Evolutionary conservation across 768 basidiomycete genomes (phyloP).

Genomic region (Lactarius evosmus): DNA sequence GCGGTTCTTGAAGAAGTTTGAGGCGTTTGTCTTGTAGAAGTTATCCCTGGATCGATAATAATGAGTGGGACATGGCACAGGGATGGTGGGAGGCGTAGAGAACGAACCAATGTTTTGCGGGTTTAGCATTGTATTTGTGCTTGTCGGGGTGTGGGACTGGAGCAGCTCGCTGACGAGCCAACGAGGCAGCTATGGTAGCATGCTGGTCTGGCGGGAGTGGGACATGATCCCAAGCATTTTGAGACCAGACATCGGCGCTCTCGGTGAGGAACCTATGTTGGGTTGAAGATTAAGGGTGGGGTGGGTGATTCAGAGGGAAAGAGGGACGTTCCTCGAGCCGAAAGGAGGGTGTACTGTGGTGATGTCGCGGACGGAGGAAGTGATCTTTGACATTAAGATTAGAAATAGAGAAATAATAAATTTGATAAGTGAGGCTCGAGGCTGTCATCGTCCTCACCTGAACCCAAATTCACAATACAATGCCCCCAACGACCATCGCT

Average conservation of each 20-base stretch:
- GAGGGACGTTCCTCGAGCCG: conserved; percentile 55
- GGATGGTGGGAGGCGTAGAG: background rate
- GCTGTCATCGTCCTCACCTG: background rate
- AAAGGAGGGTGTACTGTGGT: conserved; percentile 57
- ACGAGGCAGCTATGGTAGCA: conserved; percentile 64
- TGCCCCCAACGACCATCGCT: conserved; percentile 25
- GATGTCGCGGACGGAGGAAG: conserved; percentile 66
- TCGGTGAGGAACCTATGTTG: conserved; percentile 60
- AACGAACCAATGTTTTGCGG: conserved; percentile 66
- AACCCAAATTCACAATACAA: conserved; percentile 4
- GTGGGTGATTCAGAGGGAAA: conserved; percentile 14
- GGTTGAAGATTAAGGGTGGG: conserved; percentile 10
- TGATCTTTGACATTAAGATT: conserved; percentile 35
- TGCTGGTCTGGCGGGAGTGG: conserved; percentile 78
- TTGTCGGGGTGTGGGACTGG: conserved; percentile 78
- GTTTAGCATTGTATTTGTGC: conserved; percentile 66
- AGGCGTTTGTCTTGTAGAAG: conserved; percentile 83
- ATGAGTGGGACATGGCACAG: background rate
- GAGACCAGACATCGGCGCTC: conserved; percentile 72
- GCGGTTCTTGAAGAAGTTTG: conserved; percentile 91
- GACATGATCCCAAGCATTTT: conserved; percentile 93
- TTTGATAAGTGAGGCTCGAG: background rate
- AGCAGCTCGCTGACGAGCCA: conserved; percentile 63
- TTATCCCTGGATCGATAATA: conserved; percentile 63
- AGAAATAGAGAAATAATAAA: background rate